Conservation (phyloP, 2,329 filamentous ascomycete species). For the Xylaria sp. region DNA sequence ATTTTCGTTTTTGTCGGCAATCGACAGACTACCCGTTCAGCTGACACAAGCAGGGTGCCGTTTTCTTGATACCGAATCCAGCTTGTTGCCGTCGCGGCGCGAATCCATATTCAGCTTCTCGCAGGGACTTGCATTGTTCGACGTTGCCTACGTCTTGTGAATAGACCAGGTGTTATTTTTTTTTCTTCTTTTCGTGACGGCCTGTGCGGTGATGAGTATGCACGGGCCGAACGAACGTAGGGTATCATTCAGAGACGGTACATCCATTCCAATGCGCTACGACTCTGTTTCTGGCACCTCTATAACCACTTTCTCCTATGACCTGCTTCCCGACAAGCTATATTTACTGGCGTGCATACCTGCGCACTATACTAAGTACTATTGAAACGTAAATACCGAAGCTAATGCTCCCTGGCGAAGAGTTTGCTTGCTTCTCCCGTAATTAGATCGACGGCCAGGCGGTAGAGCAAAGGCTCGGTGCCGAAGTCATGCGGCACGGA, state of each 20-base stretch:
- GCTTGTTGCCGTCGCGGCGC: neutral
- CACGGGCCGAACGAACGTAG: constrained; percentile 23
- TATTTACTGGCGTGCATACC: constrained; percentile 19
- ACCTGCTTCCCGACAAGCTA: neutral
- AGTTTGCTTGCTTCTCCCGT: constrained; percentile 14
- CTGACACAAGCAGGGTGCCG: constrained; percentile 13
- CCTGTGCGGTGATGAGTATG: neutral
- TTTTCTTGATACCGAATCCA: neutral
- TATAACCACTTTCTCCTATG: neutral
- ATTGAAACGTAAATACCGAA: constrained; percentile 1
- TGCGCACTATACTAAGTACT: constrained; percentile 5
- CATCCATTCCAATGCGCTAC: constrained; percentile 15
- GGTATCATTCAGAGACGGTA: constrained; percentile 18
- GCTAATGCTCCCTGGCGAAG: neutral
- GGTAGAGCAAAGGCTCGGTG: constrained; percentile 27
- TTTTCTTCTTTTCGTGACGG: neutral
- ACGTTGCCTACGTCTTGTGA: neutral
- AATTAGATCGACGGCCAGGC: constrained; percentile 27
- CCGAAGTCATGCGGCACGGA: constrained; percentile 29
- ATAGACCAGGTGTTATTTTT: neutral
- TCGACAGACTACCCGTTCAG: neutral
- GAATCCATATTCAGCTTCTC: constrained; percentile 19
- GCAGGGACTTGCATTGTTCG: constrained; percentile 16
- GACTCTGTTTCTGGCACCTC: constrained; percentile 8
- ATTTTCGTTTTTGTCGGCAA: constrained; percentile 3